Percentiles rank a stretch among this genome's conserved stretches.
Conservation (phyloP, 768 basidiomycete genomes). For the Amanita thiersii region DNA sequence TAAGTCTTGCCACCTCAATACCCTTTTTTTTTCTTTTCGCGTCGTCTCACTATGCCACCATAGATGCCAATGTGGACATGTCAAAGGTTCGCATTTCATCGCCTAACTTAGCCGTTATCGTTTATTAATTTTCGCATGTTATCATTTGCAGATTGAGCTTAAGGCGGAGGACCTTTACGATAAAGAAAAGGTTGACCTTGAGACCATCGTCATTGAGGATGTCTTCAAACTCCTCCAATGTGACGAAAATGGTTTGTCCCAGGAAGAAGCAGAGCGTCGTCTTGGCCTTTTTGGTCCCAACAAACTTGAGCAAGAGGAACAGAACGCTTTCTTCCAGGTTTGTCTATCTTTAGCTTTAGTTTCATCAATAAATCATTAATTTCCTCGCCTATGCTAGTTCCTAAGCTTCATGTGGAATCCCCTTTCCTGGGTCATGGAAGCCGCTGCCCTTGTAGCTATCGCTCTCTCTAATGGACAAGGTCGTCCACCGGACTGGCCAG, state of each 20-base stretch:
- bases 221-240: constrained; percentile 96
- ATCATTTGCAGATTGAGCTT: constrained; percentile 60
- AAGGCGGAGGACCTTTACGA: constrained; percentile 93
- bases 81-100: constrained; percentile 38
- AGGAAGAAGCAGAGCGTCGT: constrained; percentile 74
- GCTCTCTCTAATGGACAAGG: constrained; percentile 89
- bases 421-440: constrained; percentile 99
- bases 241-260: constrained; percentile 66
- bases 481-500: constrained; percentile 89
- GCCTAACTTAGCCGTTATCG: not conserved
- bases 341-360: constrained; percentile 9
- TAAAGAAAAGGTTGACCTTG: constrained; percentile 98
- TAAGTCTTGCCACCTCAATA: constrained; percentile 29
- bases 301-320: constrained; percentile 86
- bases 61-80: constrained; percentile 88
- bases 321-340: constrained; percentile 86
- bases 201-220: constrained; percentile 93
- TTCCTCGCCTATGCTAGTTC: constrained; percentile 41
- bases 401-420: constrained; percentile 99
- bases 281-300: constrained; percentile 94
- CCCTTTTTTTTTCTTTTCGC: constrained; percentile 9
- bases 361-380: constrained; percentile 5
- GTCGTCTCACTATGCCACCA: constrained; percentile 8
- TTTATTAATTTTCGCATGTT: constrained; percentile 1
- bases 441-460: constrained; percentile 89